A percentile compares a stretch with the other conserved stretches of the same genome.
Evolutionary conservation across 2,329 filamentous ascomycete species (phyloP).

Genomic region (Talaromyces amestolkiae): DNA sequence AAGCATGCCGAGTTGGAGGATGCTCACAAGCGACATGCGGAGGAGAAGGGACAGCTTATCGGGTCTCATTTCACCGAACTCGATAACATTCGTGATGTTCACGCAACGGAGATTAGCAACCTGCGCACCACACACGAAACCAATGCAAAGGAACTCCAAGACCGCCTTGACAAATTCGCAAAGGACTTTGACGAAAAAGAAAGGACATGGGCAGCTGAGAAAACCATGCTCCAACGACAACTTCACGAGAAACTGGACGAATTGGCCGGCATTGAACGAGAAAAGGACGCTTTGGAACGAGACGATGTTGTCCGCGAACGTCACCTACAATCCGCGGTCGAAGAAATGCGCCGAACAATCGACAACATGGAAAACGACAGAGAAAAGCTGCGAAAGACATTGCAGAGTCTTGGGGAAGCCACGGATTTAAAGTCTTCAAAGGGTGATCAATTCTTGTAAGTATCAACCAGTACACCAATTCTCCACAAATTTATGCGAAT

Average conservation of each 20-base stretch:
- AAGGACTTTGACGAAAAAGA: slow-evolving; percentile 32
- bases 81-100: slow-evolving; percentile 10
- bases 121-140: slow-evolving; percentile 24
- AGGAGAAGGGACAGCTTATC: slow-evolving; percentile 14
- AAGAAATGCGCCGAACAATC: slow-evolving; percentile 49
- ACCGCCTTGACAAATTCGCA: slow-evolving; percentile 29
- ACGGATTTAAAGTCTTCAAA: slow-evolving; percentile 51
- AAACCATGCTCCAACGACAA: slow-evolving; percentile 31
- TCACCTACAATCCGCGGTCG: slow-evolving; percentile 44
- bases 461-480: slow-evolving; percentile 20
- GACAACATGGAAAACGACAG: slow-evolving; percentile 52
- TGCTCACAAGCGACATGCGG: slow-evolving; percentile 17
- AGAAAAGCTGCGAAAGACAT: slow-evolving; percentile 50
- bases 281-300: slow-evolving; percentile 44
- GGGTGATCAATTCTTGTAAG: slow-evolving; percentile 52
- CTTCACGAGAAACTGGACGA: slow-evolving; percentile 45
- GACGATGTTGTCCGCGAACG: slow-evolving; percentile 48
- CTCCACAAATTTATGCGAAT: not conserved
- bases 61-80: slow-evolving; percentile 12
- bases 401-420: slow-evolving; percentile 52
- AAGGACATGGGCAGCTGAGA: slow-evolving; percentile 34
- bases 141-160: slow-evolving; percentile 14
- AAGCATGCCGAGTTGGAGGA: slow-evolving; percentile 26
- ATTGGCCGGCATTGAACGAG: slow-evolving; percentile 44
- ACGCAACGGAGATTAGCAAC: slow-evolving; percentile 27